These are phyloP conservation scores for Sarocladium kiliense DNA, from an alignment of 2,329 filamentous ascomycete species.

Conservation along the genomic window DNA sequence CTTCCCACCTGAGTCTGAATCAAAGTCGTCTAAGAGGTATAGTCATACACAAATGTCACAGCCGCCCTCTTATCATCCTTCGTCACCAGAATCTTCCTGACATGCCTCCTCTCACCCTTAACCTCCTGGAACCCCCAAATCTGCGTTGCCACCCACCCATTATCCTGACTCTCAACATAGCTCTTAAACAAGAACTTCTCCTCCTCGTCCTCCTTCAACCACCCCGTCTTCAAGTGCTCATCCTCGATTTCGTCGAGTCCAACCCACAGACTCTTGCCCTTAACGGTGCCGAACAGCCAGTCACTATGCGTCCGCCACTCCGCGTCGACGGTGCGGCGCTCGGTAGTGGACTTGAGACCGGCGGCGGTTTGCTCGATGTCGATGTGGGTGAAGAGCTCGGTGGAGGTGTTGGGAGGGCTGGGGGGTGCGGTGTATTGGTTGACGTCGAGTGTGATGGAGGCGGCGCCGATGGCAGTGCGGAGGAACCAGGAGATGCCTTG, in stretches of 20 bases:
- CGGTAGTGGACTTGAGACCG: conserved; percentile 60
- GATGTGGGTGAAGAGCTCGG: conserved; percentile 51
- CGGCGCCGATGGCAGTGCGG: conserved; percentile 66
- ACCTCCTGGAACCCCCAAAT: conserved; percentile 56
- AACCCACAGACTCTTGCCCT: conserved; percentile 52
- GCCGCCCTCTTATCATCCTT: conserved; percentile 44
- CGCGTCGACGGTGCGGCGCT: conserved; percentile 50
- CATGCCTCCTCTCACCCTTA: conserved; percentile 46
- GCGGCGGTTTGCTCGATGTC: conserved; percentile 71
- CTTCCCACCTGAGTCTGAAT: too few species aligned
- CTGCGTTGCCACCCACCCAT: conserved; percentile 52
- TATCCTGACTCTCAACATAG: conserved; percentile 47
- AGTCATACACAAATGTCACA: conserved; percentile 55
- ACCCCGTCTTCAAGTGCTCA: conserved; percentile 52
- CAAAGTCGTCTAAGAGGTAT: not conserved
- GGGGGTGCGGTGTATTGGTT: conserved; percentile 47
- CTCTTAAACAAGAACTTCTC: conserved; percentile 51
- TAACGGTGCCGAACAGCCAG: conserved; percentile 72
- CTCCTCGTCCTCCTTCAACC: conserved; percentile 48
- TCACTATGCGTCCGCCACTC: conserved; percentile 61
- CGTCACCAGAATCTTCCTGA: conserved; percentile 46
- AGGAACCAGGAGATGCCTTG: conserved; percentile 68
- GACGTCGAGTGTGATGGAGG: conserved; percentile 62
- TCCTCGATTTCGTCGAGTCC: conserved; percentile 44
- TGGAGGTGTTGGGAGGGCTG: conserved; percentile 31